A percentile compares a stretch with the other conserved stretches of the same genome.
Evolutionary conservation across 2,329 filamentous ascomycete genomes (phyloP).

Genomic region (Thielaviopsis populi): DNA sequence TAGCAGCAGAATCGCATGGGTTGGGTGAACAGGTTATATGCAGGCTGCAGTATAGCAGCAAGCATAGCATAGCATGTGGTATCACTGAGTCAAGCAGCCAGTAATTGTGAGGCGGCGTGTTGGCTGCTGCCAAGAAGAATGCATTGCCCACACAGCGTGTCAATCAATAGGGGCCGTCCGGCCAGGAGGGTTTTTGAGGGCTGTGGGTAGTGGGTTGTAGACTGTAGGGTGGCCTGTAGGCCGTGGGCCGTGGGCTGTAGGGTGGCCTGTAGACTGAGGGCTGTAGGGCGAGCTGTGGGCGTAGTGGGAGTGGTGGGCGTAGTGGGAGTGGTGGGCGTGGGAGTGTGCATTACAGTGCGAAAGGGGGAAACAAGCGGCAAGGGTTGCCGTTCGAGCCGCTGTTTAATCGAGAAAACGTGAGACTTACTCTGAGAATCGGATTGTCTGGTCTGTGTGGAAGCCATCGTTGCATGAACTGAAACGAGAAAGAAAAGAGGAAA

Average conservation of each 20-base stretch:
- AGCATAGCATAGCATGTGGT: not conserved
- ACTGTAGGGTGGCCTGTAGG: not conserved
- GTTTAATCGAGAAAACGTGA: slow-evolving; percentile 2
- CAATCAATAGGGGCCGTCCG: slow-evolving; percentile 5
- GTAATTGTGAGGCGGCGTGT: slow-evolving; percentile 7
- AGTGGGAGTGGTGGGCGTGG: not conserved
- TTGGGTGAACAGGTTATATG: not conserved
- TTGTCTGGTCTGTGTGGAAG: slow-evolving; percentile 9
- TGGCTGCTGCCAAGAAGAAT: slow-evolving; percentile 10
- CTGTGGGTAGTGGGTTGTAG: not conserved
- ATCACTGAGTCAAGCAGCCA: not conserved
- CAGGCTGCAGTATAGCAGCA: not conserved
- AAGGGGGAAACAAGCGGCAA: slow-evolving; percentile 10
- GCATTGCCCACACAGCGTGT: not conserved
- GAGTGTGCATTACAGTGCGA: too few relatives aligned
- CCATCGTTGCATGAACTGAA: slow-evolving; percentile 4
- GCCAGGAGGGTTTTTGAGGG: slow-evolving; percentile 8
- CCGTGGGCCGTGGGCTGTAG: not conserved
- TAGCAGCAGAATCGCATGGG: not conserved
- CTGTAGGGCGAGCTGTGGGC: not conserved
- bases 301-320: not conserved
- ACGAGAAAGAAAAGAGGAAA: not conserved
- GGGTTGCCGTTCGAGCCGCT: slow-evolving; percentile 10
- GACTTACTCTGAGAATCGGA: slow-evolving; percentile 16
- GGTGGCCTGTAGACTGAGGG: not conserved